Conservation (phyloP, 2,329 filamentous ascomycete species). For the Stromatinia cepivora region DNA sequence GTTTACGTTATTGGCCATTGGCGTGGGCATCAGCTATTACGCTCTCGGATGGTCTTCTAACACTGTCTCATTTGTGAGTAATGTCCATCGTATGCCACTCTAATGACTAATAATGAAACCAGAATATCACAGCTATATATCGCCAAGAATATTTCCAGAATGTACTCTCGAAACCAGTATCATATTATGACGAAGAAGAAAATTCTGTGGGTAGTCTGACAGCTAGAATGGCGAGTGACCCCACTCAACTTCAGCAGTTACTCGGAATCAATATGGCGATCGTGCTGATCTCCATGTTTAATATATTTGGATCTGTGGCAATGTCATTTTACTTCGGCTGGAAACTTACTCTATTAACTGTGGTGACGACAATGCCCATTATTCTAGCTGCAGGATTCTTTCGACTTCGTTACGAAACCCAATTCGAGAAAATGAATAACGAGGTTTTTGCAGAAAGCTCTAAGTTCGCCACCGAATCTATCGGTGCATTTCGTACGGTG, state of each 20-base stretch:
- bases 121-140: constrained; percentile 43
- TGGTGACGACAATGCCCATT: constrained; percentile 57
- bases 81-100: no score
- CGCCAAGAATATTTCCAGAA: constrained; percentile 49
- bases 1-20: constrained; percentile 50
- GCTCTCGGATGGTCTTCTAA: constrained; percentile 45
- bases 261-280: constrained; percentile 53
- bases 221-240: constrained; percentile 49
- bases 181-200: constrained; percentile 47
- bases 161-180: constrained; percentile 46
- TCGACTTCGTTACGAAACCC: constrained; percentile 53
- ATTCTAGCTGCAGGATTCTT: constrained; percentile 49
- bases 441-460: constrained; percentile 60
- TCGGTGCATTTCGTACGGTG: constrained; percentile 64
- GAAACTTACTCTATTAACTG: constrained; percentile 70
- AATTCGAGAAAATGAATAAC: constrained; percentile 58
- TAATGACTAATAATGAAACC: neutral
- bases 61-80: constrained; percentile 41
- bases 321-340: constrained; percentile 73
- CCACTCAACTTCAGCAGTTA: constrained; percentile 52
- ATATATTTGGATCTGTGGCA: constrained; percentile 61
- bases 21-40: constrained; percentile 42
- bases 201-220: constrained; percentile 52
- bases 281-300: constrained; percentile 64
- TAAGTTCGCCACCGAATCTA: constrained; percentile 63